phyloP scores from a whole-genome alignment of 192 early-diverging fungal species.

The Chytriomyces confervae region DNA sequence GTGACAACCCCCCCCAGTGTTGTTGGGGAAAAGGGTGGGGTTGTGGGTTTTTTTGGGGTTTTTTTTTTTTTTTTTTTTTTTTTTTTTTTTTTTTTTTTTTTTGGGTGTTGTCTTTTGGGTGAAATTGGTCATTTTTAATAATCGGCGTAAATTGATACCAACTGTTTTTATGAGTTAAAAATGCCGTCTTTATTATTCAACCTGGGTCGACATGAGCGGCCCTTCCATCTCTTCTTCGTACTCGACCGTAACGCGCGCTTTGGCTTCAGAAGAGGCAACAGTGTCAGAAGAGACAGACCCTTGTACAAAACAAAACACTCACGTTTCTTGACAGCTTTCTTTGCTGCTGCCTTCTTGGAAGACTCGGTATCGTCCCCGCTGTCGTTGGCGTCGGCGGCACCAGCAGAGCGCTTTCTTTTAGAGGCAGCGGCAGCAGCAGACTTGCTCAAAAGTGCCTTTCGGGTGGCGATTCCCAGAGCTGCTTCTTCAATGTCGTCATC shows the following conservation, averaged over 20 bases:
- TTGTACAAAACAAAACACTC: conserved; percentile 1
- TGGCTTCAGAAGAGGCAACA: conserved; percentile 11
- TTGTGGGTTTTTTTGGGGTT: too few species aligned
- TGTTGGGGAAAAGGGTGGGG: too few species aligned
- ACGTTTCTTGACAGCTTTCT: conserved; percentile 16
- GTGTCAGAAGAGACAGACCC: not conserved
- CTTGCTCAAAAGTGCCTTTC: not conserved
- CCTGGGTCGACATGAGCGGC: not conserved
- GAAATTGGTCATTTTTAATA: too few species aligned
- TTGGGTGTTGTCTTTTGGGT: too few species aligned
- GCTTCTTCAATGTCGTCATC: conserved; percentile 39
- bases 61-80: too few species aligned
- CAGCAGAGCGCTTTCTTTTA: conserved; percentile 15
- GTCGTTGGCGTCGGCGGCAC: conserved; percentile 14
- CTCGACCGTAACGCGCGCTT: conserved; percentile 38
- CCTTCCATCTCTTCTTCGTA: conserved; percentile 50
- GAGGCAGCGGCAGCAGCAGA: not conserved
- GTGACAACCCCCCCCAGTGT: too few species aligned
- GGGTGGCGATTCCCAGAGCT: conserved; percentile 18
- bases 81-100: not conserved
- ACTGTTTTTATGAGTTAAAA: too few species aligned
- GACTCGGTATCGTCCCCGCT: conserved; percentile 14
- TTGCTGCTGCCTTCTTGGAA: conserved; percentile 29
- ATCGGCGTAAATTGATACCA: too few species aligned
- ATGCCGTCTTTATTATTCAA: not conserved